Evolutionary conservation across 305 asterid species (phyloP).

Genomic region (Rubia occidens): DNA sequence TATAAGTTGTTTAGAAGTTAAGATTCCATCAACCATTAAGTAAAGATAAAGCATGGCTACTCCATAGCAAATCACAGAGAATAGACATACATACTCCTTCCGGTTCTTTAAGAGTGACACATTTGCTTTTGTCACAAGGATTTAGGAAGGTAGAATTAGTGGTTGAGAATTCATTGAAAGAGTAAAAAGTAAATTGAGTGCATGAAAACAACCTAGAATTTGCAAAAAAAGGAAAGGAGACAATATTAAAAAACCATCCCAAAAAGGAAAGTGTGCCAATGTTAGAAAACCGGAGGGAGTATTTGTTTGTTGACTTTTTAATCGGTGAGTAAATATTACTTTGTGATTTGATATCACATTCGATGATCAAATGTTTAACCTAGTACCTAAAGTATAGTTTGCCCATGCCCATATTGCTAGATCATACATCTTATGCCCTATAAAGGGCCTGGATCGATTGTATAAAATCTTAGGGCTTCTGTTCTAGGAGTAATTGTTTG

Average conservation of each 20-base stretch:
- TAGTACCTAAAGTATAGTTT: not conserved
- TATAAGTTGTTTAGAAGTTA: not conserved
- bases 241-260: too few species aligned
- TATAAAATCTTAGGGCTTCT: not conserved
- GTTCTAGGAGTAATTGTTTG: constrained; percentile 17
- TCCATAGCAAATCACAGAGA: not conserved
- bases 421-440: not conserved
- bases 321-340: not conserved
- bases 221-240: too few species aligned
- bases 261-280: too few species aligned
- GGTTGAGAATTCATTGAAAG: too few species aligned
- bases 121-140: too few species aligned
- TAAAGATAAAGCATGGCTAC: not conserved
- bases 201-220: too few species aligned
- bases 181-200: too few species aligned
- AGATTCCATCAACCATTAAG: not conserved
- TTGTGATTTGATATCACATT: not conserved
- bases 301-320: not conserved
- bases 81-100: too few species aligned
- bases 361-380: not conserved
- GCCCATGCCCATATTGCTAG: not conserved
- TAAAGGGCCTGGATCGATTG: not conserved
- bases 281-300: too few species aligned
- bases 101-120: too few species aligned
- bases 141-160: too few species aligned